phyloP scores from a whole-genome alignment of 2,329 filamentous ascomycete species.

The Apiospora rasikravindrae region DNA sequence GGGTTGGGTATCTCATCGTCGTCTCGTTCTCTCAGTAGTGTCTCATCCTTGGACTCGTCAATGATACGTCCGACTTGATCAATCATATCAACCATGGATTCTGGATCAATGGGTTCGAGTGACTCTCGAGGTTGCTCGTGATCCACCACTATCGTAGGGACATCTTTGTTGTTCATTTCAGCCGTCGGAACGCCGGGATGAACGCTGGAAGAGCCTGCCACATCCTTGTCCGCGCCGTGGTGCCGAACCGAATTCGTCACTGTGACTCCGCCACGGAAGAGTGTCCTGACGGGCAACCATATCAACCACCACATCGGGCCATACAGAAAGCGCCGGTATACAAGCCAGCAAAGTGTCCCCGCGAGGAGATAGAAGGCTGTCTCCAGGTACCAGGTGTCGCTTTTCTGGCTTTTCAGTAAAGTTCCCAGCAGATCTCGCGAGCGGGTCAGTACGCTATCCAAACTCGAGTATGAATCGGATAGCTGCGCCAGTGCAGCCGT shows the following conservation, averaged over 20 bases:
- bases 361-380: constrained; percentile 84
- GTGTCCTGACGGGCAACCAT: constrained; percentile 76
- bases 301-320: constrained; percentile 90
- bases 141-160: constrained; percentile 57
- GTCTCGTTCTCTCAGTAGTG: background rate
- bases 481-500: constrained; percentile 82
- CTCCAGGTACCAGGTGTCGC: constrained; percentile 96
- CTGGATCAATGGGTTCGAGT: background rate
- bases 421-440: constrained; percentile 79
- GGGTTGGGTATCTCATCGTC: constrained; percentile 11
- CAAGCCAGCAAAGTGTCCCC: constrained; percentile 79
- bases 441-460: constrained; percentile 77
- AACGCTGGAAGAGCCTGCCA: constrained; percentile 31
- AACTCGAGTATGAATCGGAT: constrained; percentile 77
- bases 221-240: constrained; percentile 34
- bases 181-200: constrained; percentile 28
- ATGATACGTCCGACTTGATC: constrained; percentile 9
- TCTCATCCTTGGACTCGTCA: constrained; percentile 20
- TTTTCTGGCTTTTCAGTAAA: constrained; percentile 87
- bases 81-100: constrained; percentile 15
- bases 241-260: constrained; percentile 58
- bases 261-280: constrained; percentile 64
- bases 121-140: constrained; percentile 34
- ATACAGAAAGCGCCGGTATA: constrained; percentile 85
- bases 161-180: constrained; percentile 43